Percentiles rank a stretch among this genome's conserved stretches.
These are phyloP conservation scores for Actinomucor elegans DNA, from an alignment of 371 early-diverging fungal genomes.

Conservation along the genomic window DNA sequence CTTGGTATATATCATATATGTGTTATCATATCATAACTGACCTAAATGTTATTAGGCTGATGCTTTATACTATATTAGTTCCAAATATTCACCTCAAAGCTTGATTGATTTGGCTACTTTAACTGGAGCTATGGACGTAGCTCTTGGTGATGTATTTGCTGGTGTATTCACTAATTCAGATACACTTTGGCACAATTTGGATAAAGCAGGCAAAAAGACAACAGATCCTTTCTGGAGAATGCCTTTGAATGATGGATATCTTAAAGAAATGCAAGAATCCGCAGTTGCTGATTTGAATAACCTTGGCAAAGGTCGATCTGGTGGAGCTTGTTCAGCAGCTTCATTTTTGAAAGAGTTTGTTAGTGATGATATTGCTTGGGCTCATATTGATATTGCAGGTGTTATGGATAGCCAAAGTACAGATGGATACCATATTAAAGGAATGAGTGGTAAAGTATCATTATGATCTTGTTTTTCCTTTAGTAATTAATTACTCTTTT, in stretches of 20 bases:
- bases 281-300: slow-evolving; percentile 89
- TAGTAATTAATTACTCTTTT: not conserved
- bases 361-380: slow-evolving; percentile 54
- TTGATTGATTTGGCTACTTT: slow-evolving; percentile 88
- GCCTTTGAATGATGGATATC: slow-evolving; percentile 85
- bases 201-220: slow-evolving; percentile 56
- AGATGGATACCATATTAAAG: slow-evolving; percentile 70
- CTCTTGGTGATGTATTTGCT: slow-evolving; percentile 86
- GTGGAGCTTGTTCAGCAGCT: slow-evolving; percentile 93
- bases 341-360: slow-evolving; percentile 94
- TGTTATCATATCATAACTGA: too few relatives aligned
- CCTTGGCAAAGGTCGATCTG: slow-evolving; percentile 70
- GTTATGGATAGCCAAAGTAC: slow-evolving; percentile 75
- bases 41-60: slow-evolving; percentile 51
- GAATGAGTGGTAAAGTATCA: slow-evolving; percentile 78
- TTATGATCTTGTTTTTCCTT: not conserved
- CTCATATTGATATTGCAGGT: slow-evolving; percentile 92
- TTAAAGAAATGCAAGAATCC: slow-evolving; percentile 73
- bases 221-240: slow-evolving; percentile 95
- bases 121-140: slow-evolving; percentile 93
- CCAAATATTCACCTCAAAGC: slow-evolving; percentile 67
- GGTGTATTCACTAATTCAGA: slow-evolving; percentile 90
- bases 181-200: slow-evolving; percentile 74
- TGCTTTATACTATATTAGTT: slow-evolving; percentile 80
- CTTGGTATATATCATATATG: too few relatives aligned